Conservation (phyloP, 805 yeast genomes). For the Vanderwaltozyma tropicalis region DNA sequence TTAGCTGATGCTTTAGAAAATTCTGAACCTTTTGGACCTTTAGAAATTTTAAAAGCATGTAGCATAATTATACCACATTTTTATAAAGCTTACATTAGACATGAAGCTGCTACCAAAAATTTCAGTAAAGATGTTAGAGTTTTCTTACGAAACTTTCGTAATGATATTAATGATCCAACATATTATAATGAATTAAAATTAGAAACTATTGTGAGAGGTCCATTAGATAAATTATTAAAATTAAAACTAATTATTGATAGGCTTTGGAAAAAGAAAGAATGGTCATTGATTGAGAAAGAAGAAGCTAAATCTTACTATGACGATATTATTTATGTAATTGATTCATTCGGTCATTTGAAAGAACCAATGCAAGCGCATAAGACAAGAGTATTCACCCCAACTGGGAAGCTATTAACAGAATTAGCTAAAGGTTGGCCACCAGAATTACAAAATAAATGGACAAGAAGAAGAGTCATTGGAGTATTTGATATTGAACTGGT, state of each 20-base stretch:
- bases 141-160: conserved; percentile 31
- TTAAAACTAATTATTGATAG: conserved; percentile 62
- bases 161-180: conserved; percentile 18
- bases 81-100: conserved; percentile 85
- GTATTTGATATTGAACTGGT: conserved; percentile 43
- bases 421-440: conserved; percentile 84
- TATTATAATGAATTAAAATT: conserved; percentile 41
- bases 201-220: conserved; percentile 53
- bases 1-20: conserved; percentile 61
- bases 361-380: conserved; percentile 36
- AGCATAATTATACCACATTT: conserved; percentile 80
- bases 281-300: conserved; percentile 17
- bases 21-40: conserved; percentile 62
- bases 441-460: conserved; percentile 81
- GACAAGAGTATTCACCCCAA: conserved; percentile 73
- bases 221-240: conserved; percentile 55
- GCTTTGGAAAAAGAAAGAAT: conserved; percentile 37
- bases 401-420: conserved; percentile 80
- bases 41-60: conserved; percentile 69
- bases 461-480: conserved; percentile 73
- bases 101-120: conserved; percentile 78
- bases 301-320: conserved; percentile 34
- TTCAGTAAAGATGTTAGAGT: conserved; percentile 40
- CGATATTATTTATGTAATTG: conserved; percentile 54
- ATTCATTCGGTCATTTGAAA: conserved; percentile 63